phyloP scores from a whole-genome alignment of 768 basidiomycete genomes.

The Xanthoconium purpureum region DNA sequence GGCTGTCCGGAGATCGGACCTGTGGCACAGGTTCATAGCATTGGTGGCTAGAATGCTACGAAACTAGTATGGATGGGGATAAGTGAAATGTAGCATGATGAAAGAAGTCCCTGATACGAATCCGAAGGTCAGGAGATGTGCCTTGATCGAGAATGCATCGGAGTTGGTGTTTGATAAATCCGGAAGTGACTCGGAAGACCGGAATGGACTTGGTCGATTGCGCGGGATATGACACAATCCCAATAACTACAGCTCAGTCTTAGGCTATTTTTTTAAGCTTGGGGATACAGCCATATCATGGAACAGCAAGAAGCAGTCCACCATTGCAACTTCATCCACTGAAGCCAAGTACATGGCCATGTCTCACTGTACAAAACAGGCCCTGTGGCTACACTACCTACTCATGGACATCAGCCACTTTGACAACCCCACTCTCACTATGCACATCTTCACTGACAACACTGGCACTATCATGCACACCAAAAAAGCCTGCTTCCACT shows the following conservation, averaged over 20 bases:
- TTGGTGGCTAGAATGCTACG: too few species aligned
- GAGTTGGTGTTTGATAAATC: too few species aligned
- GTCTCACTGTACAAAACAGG: background rate
- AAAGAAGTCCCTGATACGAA: too few species aligned
- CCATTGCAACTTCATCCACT: background rate
- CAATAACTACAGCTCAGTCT: background rate
- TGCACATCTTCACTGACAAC: background rate
- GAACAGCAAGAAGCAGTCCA: background rate
- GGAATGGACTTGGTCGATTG: too few species aligned
- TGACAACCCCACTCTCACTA: background rate
- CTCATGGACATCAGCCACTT: background rate
- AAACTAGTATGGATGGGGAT: too few species aligned
- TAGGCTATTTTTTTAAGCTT: background rate
- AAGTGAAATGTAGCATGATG: too few species aligned
- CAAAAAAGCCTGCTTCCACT: background rate
- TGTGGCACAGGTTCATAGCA: too few species aligned
- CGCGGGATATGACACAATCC: too few species aligned
- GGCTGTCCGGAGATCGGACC: too few species aligned
- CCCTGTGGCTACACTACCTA: background rate
- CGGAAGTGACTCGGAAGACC: too few species aligned
- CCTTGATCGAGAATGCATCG: too few species aligned
- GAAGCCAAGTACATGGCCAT: background rate
- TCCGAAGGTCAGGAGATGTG: too few species aligned
- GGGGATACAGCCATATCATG: background rate
- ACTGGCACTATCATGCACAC: background rate